Base-by-base conservation (phyloP, 2,329 filamentous ascomycete species). In the Exophiala aquamarina region DNA sequence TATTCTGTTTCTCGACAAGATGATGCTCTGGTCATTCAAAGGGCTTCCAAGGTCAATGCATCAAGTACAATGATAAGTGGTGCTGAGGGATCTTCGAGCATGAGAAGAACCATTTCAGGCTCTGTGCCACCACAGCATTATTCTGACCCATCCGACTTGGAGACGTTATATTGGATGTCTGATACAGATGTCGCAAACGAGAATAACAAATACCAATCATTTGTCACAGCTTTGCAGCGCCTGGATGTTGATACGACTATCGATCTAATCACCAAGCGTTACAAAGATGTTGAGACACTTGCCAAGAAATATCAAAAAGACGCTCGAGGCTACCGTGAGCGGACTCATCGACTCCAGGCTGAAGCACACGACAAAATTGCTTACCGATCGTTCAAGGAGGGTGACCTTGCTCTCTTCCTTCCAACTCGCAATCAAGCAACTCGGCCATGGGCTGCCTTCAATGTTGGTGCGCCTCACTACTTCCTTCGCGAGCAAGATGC, bases 381-480 rank as follows among this genome's bases (percentile, higher is more conserved):
- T 2, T 96, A 93, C 65, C 86, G 86, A 51, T 85, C 92, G 41
- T 98, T 98, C 74, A 97, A 96, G 63, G 91, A 96, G 67, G 92
- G 93, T 6, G 93, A 98, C 63, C 77, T 98, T 11, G 93, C 92
- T 10, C 71, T 98, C 2, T 98, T 98, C 72, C 72, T 98, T 32
- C 93, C 93, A 0, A 98, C 93, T 0, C 80, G 92, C 28, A 97
- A 96, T 64, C 91, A 97, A 68, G 88, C 87, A 29, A 93, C 90
- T 3, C 87, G 92, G 13, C 92, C 93, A 1, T 98, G 93, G 93
- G 93, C 93, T 4, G 93, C 93, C 1, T 98, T 98, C 77, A 98
- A 98, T 61, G 88, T 98, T 23, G 92, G 91, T 1, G 95, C 92
- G 50, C 93, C 93, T 7, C 93, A 98, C 66, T 97, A 93, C 71